These are phyloP conservation scores for Phytophthora rubi DNA, from an alignment of 352 stramenopile species.

Conservation along the genomic window DNA sequence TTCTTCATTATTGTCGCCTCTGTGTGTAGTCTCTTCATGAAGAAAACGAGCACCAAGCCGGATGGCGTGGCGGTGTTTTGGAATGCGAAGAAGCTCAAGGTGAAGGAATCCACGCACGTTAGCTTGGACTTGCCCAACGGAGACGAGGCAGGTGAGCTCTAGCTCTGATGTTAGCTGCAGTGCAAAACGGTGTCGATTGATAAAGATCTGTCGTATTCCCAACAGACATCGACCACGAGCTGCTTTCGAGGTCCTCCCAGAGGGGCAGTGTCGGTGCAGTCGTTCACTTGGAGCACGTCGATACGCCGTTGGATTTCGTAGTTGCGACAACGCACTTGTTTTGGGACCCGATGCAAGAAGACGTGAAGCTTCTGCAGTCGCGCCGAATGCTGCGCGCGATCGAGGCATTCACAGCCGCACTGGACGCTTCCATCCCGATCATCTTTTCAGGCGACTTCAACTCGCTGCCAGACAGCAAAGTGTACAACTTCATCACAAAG, in stretches of 20 bases:
- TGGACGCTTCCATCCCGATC: constrained; percentile 30
- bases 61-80: constrained; percentile 84
- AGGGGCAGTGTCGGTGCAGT: constrained; percentile 70
- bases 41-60: constrained; percentile 68
- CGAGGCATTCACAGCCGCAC: constrained; percentile 36
- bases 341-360: constrained; percentile 83
- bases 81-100: constrained; percentile 51
- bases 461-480: constrained; percentile 76
- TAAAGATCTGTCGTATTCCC: not conserved
- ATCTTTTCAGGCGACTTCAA: constrained; percentile 87
- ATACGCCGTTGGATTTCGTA: constrained; percentile 53
- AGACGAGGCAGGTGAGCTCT: constrained; percentile 55
- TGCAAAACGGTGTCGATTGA: not conserved
- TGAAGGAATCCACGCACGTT: constrained; percentile 51
- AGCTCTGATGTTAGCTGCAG: not conserved
- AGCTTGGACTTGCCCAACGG: constrained; percentile 58
- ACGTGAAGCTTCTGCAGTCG: constrained; percentile 84
- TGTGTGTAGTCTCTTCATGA: constrained; percentile 58
- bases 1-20: constrained; percentile 5
- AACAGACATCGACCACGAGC: constrained; percentile 58
- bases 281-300: constrained; percentile 55
- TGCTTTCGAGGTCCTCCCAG: constrained; percentile 49
- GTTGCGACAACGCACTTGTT: constrained; percentile 88
- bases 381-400: constrained; percentile 59
- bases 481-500: constrained; percentile 67